Evolutionary conservation across 1,284 basidiomycete genomes (phyloP), one percentile per base, ranked within the genome.

Genomic region (Ceratobasidium papillatum): DNA sequence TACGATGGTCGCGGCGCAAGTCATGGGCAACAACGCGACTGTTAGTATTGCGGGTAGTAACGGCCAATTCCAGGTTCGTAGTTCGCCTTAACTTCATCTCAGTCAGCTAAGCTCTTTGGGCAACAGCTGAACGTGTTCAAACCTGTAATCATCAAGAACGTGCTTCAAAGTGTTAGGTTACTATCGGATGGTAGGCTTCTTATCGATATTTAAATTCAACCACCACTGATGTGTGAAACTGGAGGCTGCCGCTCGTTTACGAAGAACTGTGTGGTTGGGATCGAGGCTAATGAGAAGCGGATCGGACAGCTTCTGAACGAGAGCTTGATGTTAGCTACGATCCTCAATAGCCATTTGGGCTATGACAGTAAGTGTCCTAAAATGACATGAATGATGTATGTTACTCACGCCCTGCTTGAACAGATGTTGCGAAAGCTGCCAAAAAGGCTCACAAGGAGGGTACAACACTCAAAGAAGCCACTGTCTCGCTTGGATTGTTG

Each of bases 381-480:
- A 17, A 7, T 9, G 45, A 7, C 19, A 11, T 47, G 45, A 47
- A 12, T 17, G 45, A 34, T n/a, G 49, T 30, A 4, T 56, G 3
- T 5, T 9, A 56, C 45, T 43, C 12, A 30, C 32, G 51, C 12
- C 32, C 9, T 12, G 52, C 14, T 34, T 75, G 68, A 75, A 52
- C 80, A 96, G 95, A 98, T 84, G 97, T 99, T 56, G 98, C 98
- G 66, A 96, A 95, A 83, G 96, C 94, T 78, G 98, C 98, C 51
- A 99, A 99, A 89, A 99, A 99, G 84, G 98, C 98, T 17, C 98
- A 99, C 88, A 96, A 94, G 84, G 96, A 99, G 84, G 98, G 96
- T 30, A 94, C 92, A 63, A 99, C 97, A 64, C 82, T 99, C 81
- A 98, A 98, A 86, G 93, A 96, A 84, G 95, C 97, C 52, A 96